Percentiles rank a stretch among this genome's conserved stretches.
phyloP scores from a whole-genome alignment of 1,284 basidiomycete species.

The Fomitopsis betulina region DNA sequence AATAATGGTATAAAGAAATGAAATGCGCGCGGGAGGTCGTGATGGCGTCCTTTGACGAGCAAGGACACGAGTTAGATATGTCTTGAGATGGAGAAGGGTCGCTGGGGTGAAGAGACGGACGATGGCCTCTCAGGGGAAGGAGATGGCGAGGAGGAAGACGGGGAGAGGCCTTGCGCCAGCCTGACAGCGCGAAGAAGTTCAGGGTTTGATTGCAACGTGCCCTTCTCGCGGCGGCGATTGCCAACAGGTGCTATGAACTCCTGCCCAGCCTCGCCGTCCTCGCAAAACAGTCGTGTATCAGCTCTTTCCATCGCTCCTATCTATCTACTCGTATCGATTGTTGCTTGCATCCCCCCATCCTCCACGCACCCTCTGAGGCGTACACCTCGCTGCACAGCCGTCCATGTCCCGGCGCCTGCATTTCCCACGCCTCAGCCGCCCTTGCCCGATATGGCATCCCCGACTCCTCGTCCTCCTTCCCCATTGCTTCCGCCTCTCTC shows the following conservation, averaged over 20 bases:
- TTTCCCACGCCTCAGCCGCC: not conserved
- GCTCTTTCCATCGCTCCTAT: constrained; percentile 11
- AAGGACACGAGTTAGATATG: constrained; percentile 32
- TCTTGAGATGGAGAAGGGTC: constrained; percentile 10
- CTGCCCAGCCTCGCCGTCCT: constrained; percentile 11
- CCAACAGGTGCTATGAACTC: constrained; percentile 10
- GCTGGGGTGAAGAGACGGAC: constrained; percentile 1
- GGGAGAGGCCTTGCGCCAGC: constrained; percentile 42
- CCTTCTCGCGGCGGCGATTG: constrained; percentile 45
- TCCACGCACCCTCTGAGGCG: not conserved
- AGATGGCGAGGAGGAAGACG: constrained; percentile 28
- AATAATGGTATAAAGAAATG: constrained; percentile 65
- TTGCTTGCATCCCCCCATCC: not conserved
- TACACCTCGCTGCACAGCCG: not conserved
- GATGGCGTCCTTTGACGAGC: constrained; percentile 30
- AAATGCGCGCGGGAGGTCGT: constrained; percentile 41
- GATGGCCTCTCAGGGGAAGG: constrained; percentile 19
- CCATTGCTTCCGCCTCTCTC: not conserved
- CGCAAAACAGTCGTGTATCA: constrained; percentile 29
- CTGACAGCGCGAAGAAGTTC: constrained; percentile 41
- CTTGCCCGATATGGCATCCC: not conserved
- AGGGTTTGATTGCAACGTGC: constrained; percentile 71
- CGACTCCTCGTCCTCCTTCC: not conserved
- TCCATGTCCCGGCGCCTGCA: not conserved
- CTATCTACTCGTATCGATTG: not conserved